These are phyloP conservation scores for Kuraishia hungarica DNA, from an alignment of 805 yeast genomes.

Conservation along the genomic window DNA sequence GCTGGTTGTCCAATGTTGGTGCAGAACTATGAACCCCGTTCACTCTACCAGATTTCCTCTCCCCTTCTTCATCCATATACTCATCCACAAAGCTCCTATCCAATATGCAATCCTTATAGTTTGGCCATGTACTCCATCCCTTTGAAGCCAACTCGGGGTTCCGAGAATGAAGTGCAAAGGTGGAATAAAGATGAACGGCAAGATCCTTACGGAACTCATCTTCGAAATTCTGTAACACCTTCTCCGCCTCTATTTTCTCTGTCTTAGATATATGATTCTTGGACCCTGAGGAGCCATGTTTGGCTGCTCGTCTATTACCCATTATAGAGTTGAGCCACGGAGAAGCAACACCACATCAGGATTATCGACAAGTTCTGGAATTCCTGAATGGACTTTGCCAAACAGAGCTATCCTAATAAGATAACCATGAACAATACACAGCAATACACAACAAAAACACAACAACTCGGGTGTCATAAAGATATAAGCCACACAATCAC, in stretches of 20 bases:
- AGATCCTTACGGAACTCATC: conserved; percentile 44
- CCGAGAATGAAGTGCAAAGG: conserved; percentile 33
- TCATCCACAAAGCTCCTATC: conserved; percentile 21
- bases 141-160: conserved; percentile 26
- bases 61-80: conserved; percentile 18
- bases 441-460: too few species aligned
- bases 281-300: not conserved
- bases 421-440: too few species aligned
- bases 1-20: too few species aligned
- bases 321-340: not conserved
- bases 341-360: too few species aligned
- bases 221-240: conserved; percentile 32
- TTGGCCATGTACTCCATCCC: conserved; percentile 59
- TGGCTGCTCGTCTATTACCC: not conserved
- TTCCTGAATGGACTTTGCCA: too few species aligned
- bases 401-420: too few species aligned
- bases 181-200: conserved; percentile 56
- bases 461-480: too few species aligned
- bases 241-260: conserved; percentile 5
- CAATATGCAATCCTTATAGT: conserved; percentile 24
- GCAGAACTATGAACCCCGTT: not conserved
- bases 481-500: too few species aligned
- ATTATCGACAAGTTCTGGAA: too few species aligned
- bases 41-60: not conserved
- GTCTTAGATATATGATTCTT: not conserved